Percentiles rank a stretch among this genome's conserved stretches.
phyloP scores from a whole-genome alignment of 2,329 filamentous ascomycete species.

The Aspergillus sp. region DNA sequence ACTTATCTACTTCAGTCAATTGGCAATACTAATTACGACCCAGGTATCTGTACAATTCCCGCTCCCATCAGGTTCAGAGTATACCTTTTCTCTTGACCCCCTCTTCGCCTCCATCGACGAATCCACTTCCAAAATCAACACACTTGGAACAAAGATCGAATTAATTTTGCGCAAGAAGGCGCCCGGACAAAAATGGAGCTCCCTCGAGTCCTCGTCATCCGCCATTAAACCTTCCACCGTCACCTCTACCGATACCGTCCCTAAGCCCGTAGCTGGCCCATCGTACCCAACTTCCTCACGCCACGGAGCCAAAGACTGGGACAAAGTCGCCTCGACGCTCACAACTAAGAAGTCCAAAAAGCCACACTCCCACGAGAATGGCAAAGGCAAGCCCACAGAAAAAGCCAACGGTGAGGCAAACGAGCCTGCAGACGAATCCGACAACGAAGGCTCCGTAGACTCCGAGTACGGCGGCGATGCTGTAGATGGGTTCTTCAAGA shows the following conservation, averaged over 20 bases:
- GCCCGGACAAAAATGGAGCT: conserved; percentile 67
- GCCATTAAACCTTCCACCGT: conserved; percentile 20
- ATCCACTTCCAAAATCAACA: conserved; percentile 58
- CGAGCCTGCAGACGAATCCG: conserved; percentile 53
- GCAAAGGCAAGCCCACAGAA: conserved; percentile 31
- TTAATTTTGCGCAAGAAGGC: conserved; percentile 68
- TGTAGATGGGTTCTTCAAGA: conserved; percentile 85
- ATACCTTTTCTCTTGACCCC: conserved; percentile 63
- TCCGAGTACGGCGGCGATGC: conserved; percentile 58
- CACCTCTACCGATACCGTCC: conserved; percentile 1
- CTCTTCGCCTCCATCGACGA: conserved; percentile 67
- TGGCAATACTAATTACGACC: not conserved
- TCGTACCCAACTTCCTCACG: conserved; percentile 85
- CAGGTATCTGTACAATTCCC: conserved; percentile 62
- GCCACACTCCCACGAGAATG: conserved; percentile 22
- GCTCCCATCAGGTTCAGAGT: conserved; percentile 52
- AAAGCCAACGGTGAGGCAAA: conserved; percentile 28
- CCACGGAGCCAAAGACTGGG: conserved; percentile 86
- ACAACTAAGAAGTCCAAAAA: conserved; percentile 24
- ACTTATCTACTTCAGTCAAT: no score
- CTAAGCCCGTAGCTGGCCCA: conserved; percentile 46
- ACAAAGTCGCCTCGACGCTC: conserved; percentile 64
- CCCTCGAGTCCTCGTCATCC: conserved; percentile 51
- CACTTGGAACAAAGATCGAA: conserved; percentile 79
- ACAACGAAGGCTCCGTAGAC: conserved; percentile 47